phyloP scores from a whole-genome alignment of 257 asterid species.

The Ajuga chamaepitys region DNA sequence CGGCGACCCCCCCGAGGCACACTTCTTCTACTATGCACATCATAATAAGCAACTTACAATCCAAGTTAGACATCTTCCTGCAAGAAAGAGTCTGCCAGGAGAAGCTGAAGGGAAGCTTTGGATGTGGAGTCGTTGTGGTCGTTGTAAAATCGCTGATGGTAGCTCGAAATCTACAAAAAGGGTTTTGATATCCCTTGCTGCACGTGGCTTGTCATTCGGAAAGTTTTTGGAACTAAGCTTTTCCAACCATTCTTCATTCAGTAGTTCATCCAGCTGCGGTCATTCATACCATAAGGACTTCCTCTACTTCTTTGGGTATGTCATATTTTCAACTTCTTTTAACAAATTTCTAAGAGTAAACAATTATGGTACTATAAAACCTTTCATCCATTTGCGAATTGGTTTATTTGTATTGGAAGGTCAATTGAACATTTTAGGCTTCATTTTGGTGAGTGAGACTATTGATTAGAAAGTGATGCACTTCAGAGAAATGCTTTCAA shows the following conservation, averaged over 20 bases:
- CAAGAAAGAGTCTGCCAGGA: constrained; percentile 53
- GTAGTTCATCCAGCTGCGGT: constrained; percentile 62
- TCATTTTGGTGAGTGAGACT: neutral
- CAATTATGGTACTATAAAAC: neutral
- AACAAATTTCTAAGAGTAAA: neutral
- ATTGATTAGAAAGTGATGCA: neutral
- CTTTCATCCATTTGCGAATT: neutral
- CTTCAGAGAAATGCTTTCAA: neutral
- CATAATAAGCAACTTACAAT: constrained; percentile 81
- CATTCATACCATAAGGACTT: constrained; percentile 88
- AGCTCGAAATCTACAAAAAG: constrained; percentile 63
- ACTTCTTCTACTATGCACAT: constrained; percentile 74
- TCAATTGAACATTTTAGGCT: neutral
- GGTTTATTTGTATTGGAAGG: neutral
- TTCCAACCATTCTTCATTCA: constrained; percentile 68
- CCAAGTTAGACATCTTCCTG: constrained; percentile 65
- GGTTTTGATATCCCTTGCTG: constrained; percentile 73
- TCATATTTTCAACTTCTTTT: neutral
- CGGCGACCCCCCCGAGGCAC: constrained; percentile 60
- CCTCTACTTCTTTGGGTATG: constrained; percentile 91
- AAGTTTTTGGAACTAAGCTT: constrained; percentile 89
- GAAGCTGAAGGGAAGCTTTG: constrained; percentile 85
- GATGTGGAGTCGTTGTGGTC: constrained; percentile 99
- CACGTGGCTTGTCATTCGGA: constrained; percentile 86
- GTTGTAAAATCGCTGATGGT: constrained; percentile 48